Evolutionary conservation across 345 rosid species (phyloP).

Genomic region (Mallotus nudiflorus): DNA sequence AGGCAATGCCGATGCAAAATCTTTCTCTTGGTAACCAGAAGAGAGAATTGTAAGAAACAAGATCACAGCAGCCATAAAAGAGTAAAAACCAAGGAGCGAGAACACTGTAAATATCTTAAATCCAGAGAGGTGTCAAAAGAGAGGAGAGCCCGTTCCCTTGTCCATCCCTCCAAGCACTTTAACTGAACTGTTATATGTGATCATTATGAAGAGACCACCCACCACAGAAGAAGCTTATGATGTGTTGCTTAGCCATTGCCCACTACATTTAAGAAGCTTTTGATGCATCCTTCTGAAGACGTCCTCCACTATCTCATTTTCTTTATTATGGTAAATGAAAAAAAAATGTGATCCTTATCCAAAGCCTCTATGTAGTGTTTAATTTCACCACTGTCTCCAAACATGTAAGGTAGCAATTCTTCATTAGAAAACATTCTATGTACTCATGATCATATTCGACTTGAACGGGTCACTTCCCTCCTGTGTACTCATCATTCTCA

Average conservation of each 20-base stretch:
- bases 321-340: conserved; percentile 35
- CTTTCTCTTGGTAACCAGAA: conserved; percentile 23
- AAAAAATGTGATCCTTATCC: conserved; percentile 14
- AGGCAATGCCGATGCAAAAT: conserved; percentile 16
- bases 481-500: conserved; percentile 21
- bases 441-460: no score
- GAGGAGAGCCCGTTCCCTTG: neutral
- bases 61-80: conserved; percentile 23
- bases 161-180: conserved; percentile 32
- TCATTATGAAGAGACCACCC: conserved; percentile 57
- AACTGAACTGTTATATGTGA: conserved; percentile 40
- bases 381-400: neutral
- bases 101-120: no score
- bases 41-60: conserved; percentile 32
- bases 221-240: conserved; percentile 63
- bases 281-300: conserved; percentile 41
- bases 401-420: neutral
- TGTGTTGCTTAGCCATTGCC: conserved; percentile 49
- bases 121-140: conserved; percentile 4
- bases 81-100: conserved; percentile 30
- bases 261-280: conserved; percentile 35
- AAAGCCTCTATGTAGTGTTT: neutral
- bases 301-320: conserved; percentile 26
- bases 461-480: conserved; percentile 18
- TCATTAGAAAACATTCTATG: no score